Base-by-base conservation (phyloP, 805 yeast species). In the Sungouiella blattae region DNA sequence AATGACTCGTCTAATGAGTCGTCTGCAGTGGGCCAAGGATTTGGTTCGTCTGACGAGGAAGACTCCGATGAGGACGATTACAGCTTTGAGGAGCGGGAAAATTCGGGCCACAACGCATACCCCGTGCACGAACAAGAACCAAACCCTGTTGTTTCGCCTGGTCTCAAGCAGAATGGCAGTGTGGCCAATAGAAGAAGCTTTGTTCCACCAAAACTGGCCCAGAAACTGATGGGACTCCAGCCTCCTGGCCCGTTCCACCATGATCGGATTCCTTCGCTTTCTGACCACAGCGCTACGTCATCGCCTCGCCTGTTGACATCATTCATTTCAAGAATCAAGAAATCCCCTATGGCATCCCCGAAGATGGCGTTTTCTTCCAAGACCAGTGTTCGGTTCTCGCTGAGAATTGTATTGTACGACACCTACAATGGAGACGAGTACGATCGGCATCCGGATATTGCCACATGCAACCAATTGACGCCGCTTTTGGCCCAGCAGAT, bases 391-490 rank as follows among this genome's bases (percentile, higher is more conserved):
- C 57, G 77, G 32, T 91, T 91, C 60, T 83, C 95, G 4, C 80
- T 94, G 1, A 71, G 87, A 47, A 86, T 93, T 37, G 74, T 86
- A 6, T 73, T 93, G 28, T 91, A 80, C 59, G 94, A 87, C 41
- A 91, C 96, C 0, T 87, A 83, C 58, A 75, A 81, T 39, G 80
- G 80, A 24, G 80, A 75, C 13, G 96, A 85, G 46, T 91, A 91
- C 58, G 97, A 91, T 58, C 78, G 98, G 50, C 87, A 81, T 45
- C 96, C 97, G 0, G 97, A 88, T 43, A 69, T 80, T 18, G 95
- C 95, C 3, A 88, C 97, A 2, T 91, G 97, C 62, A 87, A 89
- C 59, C 87, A 83, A 54, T 69, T 88, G 57, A 88, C 96, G 1
- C 96, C 97, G 5, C 69, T 73, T 38, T 62, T 88, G 54, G 96